Percentiles rank a stretch among this genome's conserved stretches.
Conservation (phyloP, 371 early-diverging fungal genomes). For the Rhizopus delemar region DNA sequence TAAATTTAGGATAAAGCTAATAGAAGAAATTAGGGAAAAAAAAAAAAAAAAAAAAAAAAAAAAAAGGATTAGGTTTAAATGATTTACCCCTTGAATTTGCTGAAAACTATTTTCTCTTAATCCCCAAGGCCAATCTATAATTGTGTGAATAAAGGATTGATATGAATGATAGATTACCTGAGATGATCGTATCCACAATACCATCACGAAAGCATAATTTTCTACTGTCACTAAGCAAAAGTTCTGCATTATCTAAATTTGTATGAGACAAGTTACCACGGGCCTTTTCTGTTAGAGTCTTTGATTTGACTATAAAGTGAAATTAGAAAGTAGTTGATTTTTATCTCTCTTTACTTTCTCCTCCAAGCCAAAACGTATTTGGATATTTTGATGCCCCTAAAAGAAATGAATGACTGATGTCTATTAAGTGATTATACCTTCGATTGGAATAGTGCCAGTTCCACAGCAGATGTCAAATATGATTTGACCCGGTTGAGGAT, state of each 20-base stretch:
- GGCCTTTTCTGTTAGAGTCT: constrained; percentile 39
- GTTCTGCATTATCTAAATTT: constrained; percentile 32
- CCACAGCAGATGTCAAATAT: constrained; percentile 53
- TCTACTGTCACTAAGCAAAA: constrained; percentile 43
- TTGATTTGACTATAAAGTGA: constrained; percentile 24
- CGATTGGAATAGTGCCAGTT: constrained; percentile 40
- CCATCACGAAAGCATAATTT: constrained; percentile 32
- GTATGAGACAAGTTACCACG: constrained; percentile 34
- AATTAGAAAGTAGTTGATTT: background rate
- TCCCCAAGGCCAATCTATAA: constrained; percentile 53
- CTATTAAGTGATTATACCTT: constrained; percentile 16
- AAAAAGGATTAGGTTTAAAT: background rate
- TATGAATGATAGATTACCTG: constrained; percentile 27
- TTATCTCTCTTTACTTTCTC: constrained; percentile 34
- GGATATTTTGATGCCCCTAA: constrained; percentile 39
- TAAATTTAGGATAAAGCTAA: constrained; percentile 49
- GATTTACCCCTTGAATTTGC: constrained; percentile 40
- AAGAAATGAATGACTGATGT: constrained; percentile 1
- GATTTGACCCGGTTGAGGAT: constrained; percentile 42
- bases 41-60: no score
- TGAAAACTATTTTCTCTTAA: constrained; percentile 39
- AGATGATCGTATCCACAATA: constrained; percentile 40
- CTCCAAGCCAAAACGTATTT: constrained; percentile 42
- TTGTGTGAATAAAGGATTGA: background rate
- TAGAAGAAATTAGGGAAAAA: no score